Evolutionary conservation across 441 rosid species (phyloP).

Genomic region (Arabidopsis lyrata): DNA sequence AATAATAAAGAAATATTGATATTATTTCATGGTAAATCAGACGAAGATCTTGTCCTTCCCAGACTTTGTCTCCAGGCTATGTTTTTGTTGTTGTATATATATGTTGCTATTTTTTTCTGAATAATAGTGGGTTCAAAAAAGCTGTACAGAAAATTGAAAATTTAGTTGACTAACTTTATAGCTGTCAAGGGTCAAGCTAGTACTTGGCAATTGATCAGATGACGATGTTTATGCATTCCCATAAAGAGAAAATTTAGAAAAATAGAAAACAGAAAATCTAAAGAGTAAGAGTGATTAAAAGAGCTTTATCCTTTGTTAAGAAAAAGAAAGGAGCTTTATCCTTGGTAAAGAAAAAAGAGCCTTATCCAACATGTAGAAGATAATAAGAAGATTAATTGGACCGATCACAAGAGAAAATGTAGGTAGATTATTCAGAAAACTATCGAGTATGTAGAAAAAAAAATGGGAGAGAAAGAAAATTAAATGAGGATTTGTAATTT

Average conservation of each 20-base stretch:
- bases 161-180: slow-evolving; percentile 43
- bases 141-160: slow-evolving; percentile 32
- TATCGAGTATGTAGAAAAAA: background rate
- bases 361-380: slow-evolving; percentile 17
- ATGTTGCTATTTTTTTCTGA: background rate
- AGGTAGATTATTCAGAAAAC: slow-evolving; percentile 3
- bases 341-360: slow-evolving; percentile 11
- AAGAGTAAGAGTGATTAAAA: background rate
- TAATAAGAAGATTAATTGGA: slow-evolving; percentile 34
- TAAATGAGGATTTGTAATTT: slow-evolving; percentile 34
- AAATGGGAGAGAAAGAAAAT: background rate
- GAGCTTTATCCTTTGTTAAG: slow-evolving; percentile 12
- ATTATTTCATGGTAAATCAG: slow-evolving; percentile 44
- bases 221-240: background rate
- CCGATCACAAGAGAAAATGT: slow-evolving; percentile 7
- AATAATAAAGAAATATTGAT: slow-evolving; percentile 25
- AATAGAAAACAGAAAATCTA: slow-evolving; percentile 4
- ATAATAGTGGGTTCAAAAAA: slow-evolving; percentile 34
- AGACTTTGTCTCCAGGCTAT: slow-evolving; percentile 53
- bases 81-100: slow-evolving; percentile 26
- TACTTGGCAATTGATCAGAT: background rate
- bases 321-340: slow-evolving; percentile 12
- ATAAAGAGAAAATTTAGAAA: background rate
- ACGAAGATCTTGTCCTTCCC: slow-evolving; percentile 61
- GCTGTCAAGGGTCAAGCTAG: slow-evolving; percentile 40